Percentiles rank a stretch among this genome's conserved stretches.
Evolutionary conservation across 805 yeast species (phyloP).

Genomic region (Saturnispora besseyi): DNA sequence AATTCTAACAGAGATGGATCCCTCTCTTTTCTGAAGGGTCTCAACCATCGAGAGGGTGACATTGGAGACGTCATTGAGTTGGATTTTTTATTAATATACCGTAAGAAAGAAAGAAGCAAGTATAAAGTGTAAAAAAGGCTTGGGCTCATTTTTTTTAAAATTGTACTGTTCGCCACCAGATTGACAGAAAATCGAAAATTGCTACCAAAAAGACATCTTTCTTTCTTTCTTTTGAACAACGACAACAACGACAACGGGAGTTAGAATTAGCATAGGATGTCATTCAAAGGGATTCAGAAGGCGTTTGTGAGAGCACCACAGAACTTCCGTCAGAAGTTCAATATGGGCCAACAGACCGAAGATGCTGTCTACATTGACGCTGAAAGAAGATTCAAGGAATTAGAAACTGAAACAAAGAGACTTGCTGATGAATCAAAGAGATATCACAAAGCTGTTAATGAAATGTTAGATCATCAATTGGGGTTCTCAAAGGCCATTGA

Average conservation of each 20-base stretch:
- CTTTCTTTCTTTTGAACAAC: too few relatives aligned
- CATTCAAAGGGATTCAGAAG: constrained; percentile 81
- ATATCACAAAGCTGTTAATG: constrained; percentile 85
- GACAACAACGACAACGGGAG: neutral
- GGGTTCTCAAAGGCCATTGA: constrained; percentile 94
- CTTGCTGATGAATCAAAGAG: constrained; percentile 83
- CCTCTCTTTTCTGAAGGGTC: constrained; percentile 4
- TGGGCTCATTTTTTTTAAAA: neutral
- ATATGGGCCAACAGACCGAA: constrained; percentile 70
- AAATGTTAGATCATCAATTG: constrained; percentile 87
- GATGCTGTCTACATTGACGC: constrained; percentile 94
- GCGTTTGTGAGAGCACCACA: constrained; percentile 86
- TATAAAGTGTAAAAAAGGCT: neutral
- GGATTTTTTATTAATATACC: neutral
- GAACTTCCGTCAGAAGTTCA: constrained; percentile 76
- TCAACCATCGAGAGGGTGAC: constrained; percentile 7
- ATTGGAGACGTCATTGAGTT: neutral
- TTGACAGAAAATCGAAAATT: neutral
- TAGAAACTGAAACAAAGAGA: constrained; percentile 83
- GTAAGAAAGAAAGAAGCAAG: neutral
- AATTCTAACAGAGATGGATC: neutral
- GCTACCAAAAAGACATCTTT: neutral
- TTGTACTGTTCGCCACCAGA: neutral
- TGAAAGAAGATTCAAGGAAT: constrained; percentile 88
- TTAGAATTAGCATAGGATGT: constrained; percentile 37